These are phyloP conservation scores for Globisporangium spiculum DNA, from an alignment of 352 stramenopile genomes.

Conservation along the genomic window DNA sequence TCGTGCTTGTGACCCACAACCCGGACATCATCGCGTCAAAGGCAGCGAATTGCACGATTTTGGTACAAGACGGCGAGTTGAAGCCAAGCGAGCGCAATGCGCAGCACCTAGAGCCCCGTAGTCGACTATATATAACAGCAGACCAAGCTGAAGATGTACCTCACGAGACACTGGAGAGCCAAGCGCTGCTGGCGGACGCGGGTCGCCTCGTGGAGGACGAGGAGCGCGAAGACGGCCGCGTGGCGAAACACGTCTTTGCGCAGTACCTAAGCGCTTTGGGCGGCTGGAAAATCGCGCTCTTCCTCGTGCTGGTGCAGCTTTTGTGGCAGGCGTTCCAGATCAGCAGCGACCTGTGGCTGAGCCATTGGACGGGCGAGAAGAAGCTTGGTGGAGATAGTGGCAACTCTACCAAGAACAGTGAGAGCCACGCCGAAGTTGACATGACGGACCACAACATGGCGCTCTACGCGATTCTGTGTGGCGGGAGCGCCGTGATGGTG, in stretches of 20 bases:
- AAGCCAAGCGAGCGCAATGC: background rate
- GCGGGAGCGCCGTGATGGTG: background rate
- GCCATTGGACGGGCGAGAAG: constrained; percentile 21
- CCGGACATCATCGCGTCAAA: constrained; percentile 3
- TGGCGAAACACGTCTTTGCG: constrained; percentile 1
- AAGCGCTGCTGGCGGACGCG: background rate
- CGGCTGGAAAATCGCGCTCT: background rate
- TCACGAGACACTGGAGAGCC: background rate
- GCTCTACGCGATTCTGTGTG: constrained; percentile 3
- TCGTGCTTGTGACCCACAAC: constrained; percentile 20
- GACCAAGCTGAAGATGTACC: background rate
- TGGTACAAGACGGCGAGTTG: background rate
- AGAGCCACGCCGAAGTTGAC: background rate
- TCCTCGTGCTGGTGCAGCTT: constrained; percentile 13
- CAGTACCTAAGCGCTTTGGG: background rate
- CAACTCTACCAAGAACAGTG: background rate
- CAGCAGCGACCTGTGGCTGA: constrained; percentile 29
- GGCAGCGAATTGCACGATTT: background rate
- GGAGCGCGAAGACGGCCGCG: background rate
- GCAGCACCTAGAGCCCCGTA: background rate
- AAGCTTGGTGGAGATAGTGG: background rate
- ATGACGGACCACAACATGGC: background rate
- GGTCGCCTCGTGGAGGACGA: constrained; percentile 1
- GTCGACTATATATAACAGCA: background rate
- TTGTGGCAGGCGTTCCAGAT: constrained; percentile 30